phyloP scores from a whole-genome alignment of 768 basidiomycete genomes.

The Rhodosporidiobolus sp. region DNA sequence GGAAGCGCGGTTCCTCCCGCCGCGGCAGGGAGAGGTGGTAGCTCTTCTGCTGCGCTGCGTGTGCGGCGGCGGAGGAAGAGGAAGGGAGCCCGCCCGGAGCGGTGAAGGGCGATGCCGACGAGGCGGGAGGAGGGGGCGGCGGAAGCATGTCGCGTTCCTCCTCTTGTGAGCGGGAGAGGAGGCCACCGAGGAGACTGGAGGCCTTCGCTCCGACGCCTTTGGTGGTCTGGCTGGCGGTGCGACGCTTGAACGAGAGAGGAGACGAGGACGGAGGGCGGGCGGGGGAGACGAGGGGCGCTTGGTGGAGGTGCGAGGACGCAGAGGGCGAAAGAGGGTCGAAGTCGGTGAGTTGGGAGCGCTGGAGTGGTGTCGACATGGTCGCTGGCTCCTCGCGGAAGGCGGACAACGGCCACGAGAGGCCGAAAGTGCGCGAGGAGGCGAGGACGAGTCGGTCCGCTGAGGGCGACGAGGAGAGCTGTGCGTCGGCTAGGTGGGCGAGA shows the following conservation, averaged over 20 bases:
- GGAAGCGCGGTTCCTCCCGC: background rate
- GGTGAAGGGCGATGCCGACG: too few relatives aligned
- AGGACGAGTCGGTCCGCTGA: too few relatives aligned
- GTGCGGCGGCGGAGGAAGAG: background rate
- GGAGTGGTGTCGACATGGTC: constrained; percentile 3
- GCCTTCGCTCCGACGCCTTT: background rate
- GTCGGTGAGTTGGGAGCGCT: background rate
- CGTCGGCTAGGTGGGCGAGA: too few relatives aligned
- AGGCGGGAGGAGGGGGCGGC: too few relatives aligned
- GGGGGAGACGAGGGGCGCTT: background rate
- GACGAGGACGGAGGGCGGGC: background rate
- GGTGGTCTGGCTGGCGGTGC: background rate
- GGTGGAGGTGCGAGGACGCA: background rate
- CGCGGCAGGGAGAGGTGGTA: background rate
- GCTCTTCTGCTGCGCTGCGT: background rate
- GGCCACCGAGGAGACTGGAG: background rate
- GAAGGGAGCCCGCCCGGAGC: too few relatives aligned
- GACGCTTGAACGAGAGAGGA: constrained; percentile 23
- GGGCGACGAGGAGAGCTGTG: too few relatives aligned
- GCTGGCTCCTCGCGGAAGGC: background rate
- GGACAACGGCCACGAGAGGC: background rate
- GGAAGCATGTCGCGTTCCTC: constrained; percentile 5
- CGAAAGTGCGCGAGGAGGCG: background rate
- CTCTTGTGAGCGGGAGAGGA: background rate
- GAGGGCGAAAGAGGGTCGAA: background rate